Conservation (phyloP, 257 asterid species). For the Fraxinus cuspidata region DNA sequence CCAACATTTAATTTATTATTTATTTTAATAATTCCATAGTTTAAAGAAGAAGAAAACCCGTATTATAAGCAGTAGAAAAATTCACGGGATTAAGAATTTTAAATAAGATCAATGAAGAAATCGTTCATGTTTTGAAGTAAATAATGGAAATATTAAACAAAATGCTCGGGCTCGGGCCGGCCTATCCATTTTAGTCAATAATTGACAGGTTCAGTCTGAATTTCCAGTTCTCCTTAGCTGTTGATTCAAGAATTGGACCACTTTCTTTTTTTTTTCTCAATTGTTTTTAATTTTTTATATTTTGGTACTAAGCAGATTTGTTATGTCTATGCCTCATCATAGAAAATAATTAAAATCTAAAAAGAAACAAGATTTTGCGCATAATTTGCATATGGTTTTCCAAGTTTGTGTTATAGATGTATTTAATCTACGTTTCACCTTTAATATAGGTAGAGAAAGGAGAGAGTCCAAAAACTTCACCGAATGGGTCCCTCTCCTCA, state of each 20-base stretch:
- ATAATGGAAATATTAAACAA: no score
- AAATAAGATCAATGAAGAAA: neutral
- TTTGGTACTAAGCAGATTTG: neutral
- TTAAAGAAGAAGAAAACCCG: neutral
- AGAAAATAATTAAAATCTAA: no score
- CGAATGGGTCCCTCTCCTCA: constrained; percentile 27
- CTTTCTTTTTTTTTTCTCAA: no score
- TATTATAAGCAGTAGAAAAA: neutral
- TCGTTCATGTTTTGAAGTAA: neutral
- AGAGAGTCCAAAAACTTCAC: constrained; percentile 29
- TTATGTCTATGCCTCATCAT: neutral
- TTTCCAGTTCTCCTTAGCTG: no score
- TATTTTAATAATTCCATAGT: neutral
- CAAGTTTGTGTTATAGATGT: neutral
- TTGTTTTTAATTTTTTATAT: no score
- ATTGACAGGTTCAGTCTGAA: no score
- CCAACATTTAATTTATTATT: neutral
- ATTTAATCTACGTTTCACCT: neutral
- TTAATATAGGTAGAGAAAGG: constrained; percentile 32
- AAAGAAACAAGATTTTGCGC: neutral
- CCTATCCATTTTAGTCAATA: neutral
- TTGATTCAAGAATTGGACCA: no score
- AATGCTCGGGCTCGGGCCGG: neutral
- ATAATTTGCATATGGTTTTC: neutral
- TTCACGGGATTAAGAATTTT: neutral